Evolutionary conservation across 352 stramenopile species (phyloP), one percentile per base, ranked within the genome.

Genomic region (Pythium phragmiticola): DNA sequence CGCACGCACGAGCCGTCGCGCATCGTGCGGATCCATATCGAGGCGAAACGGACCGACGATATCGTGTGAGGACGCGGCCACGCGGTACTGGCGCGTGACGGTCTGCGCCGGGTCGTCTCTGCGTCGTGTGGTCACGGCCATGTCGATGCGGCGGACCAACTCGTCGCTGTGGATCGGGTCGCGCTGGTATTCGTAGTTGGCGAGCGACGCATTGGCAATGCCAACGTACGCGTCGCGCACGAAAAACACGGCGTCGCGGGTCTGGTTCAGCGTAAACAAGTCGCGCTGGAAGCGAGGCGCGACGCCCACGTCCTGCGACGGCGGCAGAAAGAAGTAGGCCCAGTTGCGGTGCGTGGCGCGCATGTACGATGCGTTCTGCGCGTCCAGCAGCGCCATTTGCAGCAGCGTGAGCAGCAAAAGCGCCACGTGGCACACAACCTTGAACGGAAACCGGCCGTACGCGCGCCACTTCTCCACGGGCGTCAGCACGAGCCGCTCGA

Each of bases 361-460:
- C 76, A 95, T 87, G 65, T 95, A 95, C 16, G 83, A 75, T 11
- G 84, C 80, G 60, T 94, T 95, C 66, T 93, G 84, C 11, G 74
- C 80, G 63, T 89, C 83, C 63, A 85, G 92, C 28, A 94, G 66
- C 58, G 76, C 65, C 78, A 95, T 90, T 57, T 94, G 86, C 23
- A 74, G 47, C 43, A 81, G 77, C 42, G 83, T 89, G 69, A 93
- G 81, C 58, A 75, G 45, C 52, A 97, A 34, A 14, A 97, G 80
- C n/a, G 77, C 43, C 39, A 86, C 60, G 51, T 97, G 88, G 60
- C 95, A 75, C 62, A 69, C 59, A 65, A 95, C 66, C 70, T 97
- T 97, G 74, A 77, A 92, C 5, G 88, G 89, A 64, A 97, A 90
- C 49, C 83, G 82, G 16, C 82, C 68, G 66, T 93, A 76, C 16